These are phyloP conservation scores for Blastobotrys petasosporus DNA, from an alignment of 1,139 yeast species.

Conservation along the genomic window DNA sequence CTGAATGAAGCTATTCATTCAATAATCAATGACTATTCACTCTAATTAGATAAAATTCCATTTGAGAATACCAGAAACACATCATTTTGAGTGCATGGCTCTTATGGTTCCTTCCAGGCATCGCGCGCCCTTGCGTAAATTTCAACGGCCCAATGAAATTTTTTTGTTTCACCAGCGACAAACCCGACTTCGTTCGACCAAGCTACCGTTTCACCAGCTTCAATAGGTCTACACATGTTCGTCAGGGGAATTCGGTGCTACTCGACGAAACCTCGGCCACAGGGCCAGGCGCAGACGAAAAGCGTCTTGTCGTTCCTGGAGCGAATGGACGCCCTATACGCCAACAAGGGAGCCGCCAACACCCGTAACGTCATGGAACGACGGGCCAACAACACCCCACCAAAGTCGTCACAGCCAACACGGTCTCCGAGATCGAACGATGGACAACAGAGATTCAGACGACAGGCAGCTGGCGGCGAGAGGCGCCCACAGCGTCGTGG, in stretches of 20 bases:
- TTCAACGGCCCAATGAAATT: neutral
- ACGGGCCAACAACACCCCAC: too few species aligned
- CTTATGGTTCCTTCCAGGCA: too few species aligned
- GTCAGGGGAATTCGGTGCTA: conserved; percentile 4
- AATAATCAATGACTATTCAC: too few species aligned
- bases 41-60: too few species aligned
- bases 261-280: conserved; percentile 6
- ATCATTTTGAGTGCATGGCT: too few species aligned
- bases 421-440: too few species aligned
- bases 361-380: neutral
- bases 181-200: conserved; percentile 1
- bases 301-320: conserved; percentile 12
- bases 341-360: conserved; percentile 6
- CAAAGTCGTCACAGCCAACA: too few species aligned
- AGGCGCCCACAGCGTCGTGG: neutral
- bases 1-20: too few species aligned
- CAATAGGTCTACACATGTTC: neutral
- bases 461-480: neutral
- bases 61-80: too few species aligned
- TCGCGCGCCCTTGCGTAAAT: neutral
- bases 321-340: conserved; percentile 13
- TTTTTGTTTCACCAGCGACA: neutral
- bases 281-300: conserved; percentile 3
- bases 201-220: neutral
- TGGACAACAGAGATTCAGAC: neutral